These are phyloP conservation scores for Verticillium isaacii DNA, from an alignment of 2,329 filamentous ascomycete genomes.

Conservation along the genomic window DNA sequence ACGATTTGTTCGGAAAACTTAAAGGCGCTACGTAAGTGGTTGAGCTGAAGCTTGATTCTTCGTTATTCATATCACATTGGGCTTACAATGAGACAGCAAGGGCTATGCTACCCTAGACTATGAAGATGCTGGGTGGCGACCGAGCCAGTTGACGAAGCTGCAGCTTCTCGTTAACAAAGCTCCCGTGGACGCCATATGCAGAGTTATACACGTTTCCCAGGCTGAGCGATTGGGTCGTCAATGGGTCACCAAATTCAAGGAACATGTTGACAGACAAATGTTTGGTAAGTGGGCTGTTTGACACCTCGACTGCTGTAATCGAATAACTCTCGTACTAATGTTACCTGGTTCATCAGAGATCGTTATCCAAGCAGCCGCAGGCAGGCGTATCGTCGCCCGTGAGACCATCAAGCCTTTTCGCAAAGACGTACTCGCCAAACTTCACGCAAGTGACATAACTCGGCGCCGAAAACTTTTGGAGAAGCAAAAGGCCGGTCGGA, in stretches of 20 bases:
- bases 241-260: slow-evolving; percentile 95
- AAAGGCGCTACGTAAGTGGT: slow-evolving; percentile 69
- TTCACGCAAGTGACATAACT: slow-evolving; percentile 86
- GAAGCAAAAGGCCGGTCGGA: slow-evolving; percentile 94
- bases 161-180: slow-evolving; percentile 91
- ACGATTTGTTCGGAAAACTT: slow-evolving; percentile 95
- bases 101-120: slow-evolving; percentile 96
- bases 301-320: neutral
- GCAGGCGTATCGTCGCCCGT: slow-evolving; percentile 76
- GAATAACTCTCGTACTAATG: neutral
- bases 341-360: slow-evolving; percentile 52
- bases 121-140: slow-evolving; percentile 85
- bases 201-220: slow-evolving; percentile 80
- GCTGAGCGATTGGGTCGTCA: slow-evolving; percentile 72
- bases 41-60: neutral
- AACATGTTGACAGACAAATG: slow-evolving; percentile 94
- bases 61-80: neutral
- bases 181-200: slow-evolving; percentile 90
- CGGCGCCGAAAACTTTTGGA: slow-evolving; percentile 83
- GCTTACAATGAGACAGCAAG: slow-evolving; percentile 43
- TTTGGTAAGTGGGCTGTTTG: slow-evolving; percentile 46
- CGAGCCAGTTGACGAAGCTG: slow-evolving; percentile 78
- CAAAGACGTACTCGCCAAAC: slow-evolving; percentile 89
- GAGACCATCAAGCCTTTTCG: slow-evolving; percentile 96
- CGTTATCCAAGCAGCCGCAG: slow-evolving; percentile 86